Evolutionary conservation across 768 basidiomycete species (phyloP).

Genomic region (Coprinellus micaceus): DNA sequence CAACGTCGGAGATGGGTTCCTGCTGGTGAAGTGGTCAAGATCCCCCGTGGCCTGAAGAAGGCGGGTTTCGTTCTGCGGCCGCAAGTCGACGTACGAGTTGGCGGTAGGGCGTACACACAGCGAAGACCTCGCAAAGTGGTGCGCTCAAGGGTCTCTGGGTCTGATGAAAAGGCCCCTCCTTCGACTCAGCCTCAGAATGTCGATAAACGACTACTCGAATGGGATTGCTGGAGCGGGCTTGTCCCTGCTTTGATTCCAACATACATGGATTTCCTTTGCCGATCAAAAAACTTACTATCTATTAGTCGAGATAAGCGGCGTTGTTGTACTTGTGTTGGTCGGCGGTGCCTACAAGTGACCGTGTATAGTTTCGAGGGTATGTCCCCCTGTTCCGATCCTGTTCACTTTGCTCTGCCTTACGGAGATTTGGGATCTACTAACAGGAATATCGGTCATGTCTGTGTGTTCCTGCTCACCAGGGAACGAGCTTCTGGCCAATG

Average conservation of each 20-base stretch:
- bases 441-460: background rate
- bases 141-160: background rate
- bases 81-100: no score
- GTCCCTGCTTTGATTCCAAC: background rate
- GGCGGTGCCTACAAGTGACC: background rate
- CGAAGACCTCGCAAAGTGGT: no score
- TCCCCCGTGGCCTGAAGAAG: no score
- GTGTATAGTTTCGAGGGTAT: background rate
- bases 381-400: background rate
- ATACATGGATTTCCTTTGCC: background rate
- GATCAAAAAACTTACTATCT: background rate
- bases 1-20: no score
- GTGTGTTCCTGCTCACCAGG: background rate
- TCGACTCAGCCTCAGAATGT: background rate
- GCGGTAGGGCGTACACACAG: no score
- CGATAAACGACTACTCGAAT: background rate
- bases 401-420: background rate
- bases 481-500: constrained; percentile 16
- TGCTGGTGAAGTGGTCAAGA: no score
- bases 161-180: no score
- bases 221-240: background rate
- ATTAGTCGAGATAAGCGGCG: background rate
- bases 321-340: background rate
- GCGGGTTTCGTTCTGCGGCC: no score
- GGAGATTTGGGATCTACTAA: background rate